phyloP scores from a whole-genome alignment of 768 basidiomycete genomes.

The Lactarius vividus region DNA sequence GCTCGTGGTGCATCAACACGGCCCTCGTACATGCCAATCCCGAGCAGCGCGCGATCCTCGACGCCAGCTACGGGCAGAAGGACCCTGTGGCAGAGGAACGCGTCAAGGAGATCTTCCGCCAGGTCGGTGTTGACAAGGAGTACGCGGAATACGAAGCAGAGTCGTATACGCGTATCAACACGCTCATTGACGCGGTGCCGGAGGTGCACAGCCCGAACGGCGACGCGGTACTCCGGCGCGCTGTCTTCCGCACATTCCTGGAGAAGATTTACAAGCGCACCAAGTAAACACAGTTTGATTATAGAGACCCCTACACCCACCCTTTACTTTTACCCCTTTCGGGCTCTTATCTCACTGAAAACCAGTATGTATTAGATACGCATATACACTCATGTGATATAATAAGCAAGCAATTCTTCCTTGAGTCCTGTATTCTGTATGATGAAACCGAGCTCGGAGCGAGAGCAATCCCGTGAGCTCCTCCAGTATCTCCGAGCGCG shows the following conservation, averaged over 20 bases:
- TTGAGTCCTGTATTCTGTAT: too few species aligned
- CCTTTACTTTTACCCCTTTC: neutral
- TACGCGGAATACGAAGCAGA: conserved; percentile 81
- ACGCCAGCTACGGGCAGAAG: conserved; percentile 66
- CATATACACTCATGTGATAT: neutral
- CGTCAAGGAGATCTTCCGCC: conserved; percentile 71
- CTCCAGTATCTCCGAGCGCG: too few species aligned
- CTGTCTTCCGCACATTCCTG: conserved; percentile 84
- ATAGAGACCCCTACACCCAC: neutral
- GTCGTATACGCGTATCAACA: conserved; percentile 62
- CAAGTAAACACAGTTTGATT: conserved; percentile 37
- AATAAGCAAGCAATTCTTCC: neutral
- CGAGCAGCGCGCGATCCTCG: conserved; percentile 57
- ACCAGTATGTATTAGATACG: neutral
- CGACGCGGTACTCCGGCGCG: conserved; percentile 47
- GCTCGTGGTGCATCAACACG: conserved; percentile 92
- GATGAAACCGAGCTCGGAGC: neutral
- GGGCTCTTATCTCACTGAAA: neutral
- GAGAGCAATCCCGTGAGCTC: neutral
- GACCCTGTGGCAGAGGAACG: conserved; percentile 52
- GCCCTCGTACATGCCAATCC: conserved; percentile 61
- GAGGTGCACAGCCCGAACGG: conserved; percentile 43
- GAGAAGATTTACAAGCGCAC: conserved; percentile 75
- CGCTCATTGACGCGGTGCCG: conserved; percentile 69
- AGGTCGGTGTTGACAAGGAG: conserved; percentile 57